Conservation (phyloP, 306 rosid species). For the Macrotyloma uniflorum region DNA sequence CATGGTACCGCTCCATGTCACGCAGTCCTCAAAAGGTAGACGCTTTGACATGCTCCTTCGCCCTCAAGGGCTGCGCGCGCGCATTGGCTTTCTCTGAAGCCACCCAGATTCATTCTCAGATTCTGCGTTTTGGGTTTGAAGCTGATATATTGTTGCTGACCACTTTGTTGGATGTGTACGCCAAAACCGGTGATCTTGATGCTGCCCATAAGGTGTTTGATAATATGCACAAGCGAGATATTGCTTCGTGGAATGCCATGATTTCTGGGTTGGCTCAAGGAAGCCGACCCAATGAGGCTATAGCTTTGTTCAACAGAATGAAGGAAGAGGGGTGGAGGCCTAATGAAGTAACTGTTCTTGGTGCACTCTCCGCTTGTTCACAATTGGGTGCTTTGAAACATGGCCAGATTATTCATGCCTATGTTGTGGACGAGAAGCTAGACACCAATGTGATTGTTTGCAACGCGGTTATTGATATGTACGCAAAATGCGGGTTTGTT, state of each 20-base stretch:
- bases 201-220: constrained; percentile 77
- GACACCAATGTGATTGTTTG: constrained; percentile 71
- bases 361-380: constrained; percentile 77
- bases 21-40: constrained; percentile 54
- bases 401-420: constrained; percentile 61
- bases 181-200: constrained; percentile 62
- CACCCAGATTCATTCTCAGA: constrained; percentile 67
- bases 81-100: constrained; percentile 68
- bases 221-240: constrained; percentile 66
- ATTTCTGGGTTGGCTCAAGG: constrained; percentile 89
- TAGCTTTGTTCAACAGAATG: constrained; percentile 69
- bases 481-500: constrained; percentile 76
- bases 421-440: constrained; percentile 54
- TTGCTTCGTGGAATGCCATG: constrained; percentile 83
- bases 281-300: constrained; percentile 64
- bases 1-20: constrained; percentile 61
- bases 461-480: constrained; percentile 88
- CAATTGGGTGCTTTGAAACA: constrained; percentile 80
- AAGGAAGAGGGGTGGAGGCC: constrained; percentile 68
- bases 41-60: constrained; percentile 81
- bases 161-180: constrained; percentile 80
- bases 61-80: constrained; percentile 87
- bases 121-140: constrained; percentile 60
- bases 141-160: constrained; percentile 62
- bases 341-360: constrained; percentile 73